A percentile compares a stretch with the other conserved stretches of the same genome.
These are phyloP conservation scores for Pezicula neosporulosa DNA, from an alignment of 2,329 filamentous ascomycete species.

Conservation along the genomic window DNA sequence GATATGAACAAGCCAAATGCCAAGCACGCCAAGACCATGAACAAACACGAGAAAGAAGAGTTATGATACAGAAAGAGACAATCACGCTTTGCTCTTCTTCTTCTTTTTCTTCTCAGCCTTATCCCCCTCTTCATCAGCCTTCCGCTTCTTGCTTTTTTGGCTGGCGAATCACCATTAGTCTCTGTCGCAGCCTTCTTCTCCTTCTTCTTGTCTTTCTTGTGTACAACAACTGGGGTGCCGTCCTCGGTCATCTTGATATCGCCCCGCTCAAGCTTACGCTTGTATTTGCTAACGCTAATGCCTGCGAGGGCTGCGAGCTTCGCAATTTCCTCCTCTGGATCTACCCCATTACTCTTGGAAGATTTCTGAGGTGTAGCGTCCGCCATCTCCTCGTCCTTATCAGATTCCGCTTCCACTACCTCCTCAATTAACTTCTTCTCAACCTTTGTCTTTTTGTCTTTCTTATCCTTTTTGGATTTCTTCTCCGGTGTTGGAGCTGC, in stretches of 20 bases:
- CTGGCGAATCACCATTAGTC: slow-evolving; percentile 27
- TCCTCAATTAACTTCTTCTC: slow-evolving; percentile 31
- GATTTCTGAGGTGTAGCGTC: slow-evolving; percentile 31
- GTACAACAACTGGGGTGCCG: slow-evolving; percentile 60
- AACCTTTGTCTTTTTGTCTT: slow-evolving; percentile 41
- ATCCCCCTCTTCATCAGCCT: slow-evolving; percentile 56
- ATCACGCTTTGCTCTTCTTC: slow-evolving; percentile 39
- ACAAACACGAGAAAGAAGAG: slow-evolving; percentile 5
- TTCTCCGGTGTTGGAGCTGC: slow-evolving; percentile 39
- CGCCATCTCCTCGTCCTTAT: slow-evolving; percentile 26
- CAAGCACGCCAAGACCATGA: slow-evolving; percentile 9
- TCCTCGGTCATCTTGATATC: slow-evolving; percentile 65
- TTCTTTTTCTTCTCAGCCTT: slow-evolving; percentile 58
- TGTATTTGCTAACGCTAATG: slow-evolving; percentile 72
- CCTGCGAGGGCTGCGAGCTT: slow-evolving; percentile 62
- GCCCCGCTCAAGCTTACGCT: slow-evolving; percentile 73
- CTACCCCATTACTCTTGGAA: slow-evolving; percentile 17
- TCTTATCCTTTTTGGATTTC: slow-evolving; percentile 44
- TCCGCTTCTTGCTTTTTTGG: slow-evolving; percentile 68
- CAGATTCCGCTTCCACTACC: slow-evolving; percentile 12
- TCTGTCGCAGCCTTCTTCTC: slow-evolving; percentile 50
- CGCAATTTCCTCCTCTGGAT: slow-evolving; percentile 36
- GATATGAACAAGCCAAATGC: neutral
- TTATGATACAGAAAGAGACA: slow-evolving; percentile 21
- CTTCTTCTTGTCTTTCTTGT: slow-evolving; percentile 67